These are phyloP conservation scores for Russula ochroleuca DNA, from an alignment of 768 basidiomycete species.

Conservation along the genomic window DNA sequence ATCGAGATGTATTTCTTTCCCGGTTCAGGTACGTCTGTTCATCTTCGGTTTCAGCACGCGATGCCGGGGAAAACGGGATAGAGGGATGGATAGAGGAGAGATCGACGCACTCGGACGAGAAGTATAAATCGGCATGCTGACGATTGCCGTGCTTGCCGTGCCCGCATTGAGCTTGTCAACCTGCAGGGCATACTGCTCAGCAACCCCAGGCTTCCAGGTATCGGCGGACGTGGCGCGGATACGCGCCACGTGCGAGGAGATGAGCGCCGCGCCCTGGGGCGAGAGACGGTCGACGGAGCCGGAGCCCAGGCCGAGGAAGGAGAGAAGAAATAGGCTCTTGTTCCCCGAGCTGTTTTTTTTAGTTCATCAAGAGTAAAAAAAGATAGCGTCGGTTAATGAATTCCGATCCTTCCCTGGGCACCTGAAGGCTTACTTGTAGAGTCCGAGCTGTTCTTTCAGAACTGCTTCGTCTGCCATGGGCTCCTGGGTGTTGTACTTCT, in stretches of 20 bases:
- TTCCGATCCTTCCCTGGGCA: neutral
- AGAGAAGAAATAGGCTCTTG: conserved; percentile 32
- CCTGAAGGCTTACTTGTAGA: conserved; percentile 33
- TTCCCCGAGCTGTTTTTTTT: conserved; percentile 25
- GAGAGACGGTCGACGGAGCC: conserved; percentile 29
- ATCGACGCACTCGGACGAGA: conserved; percentile 30
- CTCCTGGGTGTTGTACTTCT: conserved; percentile 34
- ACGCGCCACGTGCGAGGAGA: conserved; percentile 30
- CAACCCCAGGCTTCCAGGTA: conserved; percentile 34
- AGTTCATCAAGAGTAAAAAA: neutral
- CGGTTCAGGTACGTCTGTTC: conserved; percentile 35
- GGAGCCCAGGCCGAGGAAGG: conserved; percentile 32
- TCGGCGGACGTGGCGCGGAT: conserved; percentile 28
- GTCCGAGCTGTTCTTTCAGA: conserved; percentile 33
- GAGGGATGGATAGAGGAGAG: neutral
- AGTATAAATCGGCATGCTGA: conserved; percentile 32
- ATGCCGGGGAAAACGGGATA: neutral
- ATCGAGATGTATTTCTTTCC: conserved; percentile 45
- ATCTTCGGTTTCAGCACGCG: neutral
- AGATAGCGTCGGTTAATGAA: neutral
- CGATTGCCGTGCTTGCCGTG: conserved; percentile 35
- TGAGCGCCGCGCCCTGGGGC: conserved; percentile 28
- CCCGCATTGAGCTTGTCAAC: conserved; percentile 34
- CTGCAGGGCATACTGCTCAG: conserved; percentile 42
- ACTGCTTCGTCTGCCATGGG: conserved; percentile 32